Evolutionary conservation across 768 basidiomycete species (phyloP).

Genomic region (Hericium alpestre): DNA sequence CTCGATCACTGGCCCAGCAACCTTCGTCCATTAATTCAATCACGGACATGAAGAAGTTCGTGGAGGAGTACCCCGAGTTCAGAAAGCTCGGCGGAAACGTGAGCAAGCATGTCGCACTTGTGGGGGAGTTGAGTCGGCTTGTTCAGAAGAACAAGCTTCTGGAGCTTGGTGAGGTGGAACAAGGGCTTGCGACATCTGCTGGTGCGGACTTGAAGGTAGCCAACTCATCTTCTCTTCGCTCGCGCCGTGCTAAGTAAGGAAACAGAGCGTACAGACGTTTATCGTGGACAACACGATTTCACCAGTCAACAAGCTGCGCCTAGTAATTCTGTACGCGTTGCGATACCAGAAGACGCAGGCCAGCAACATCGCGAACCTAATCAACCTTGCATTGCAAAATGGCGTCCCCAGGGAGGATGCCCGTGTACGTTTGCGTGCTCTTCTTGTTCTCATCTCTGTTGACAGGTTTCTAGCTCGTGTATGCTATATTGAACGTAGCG

Average conservation of each 20-base stretch:
- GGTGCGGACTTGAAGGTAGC: conserved; percentile 80
- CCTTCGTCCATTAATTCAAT: conserved; percentile 87
- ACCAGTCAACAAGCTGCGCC: conserved; percentile 72
- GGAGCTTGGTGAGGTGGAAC: conserved; percentile 90
- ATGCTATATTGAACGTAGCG: conserved; percentile 84
- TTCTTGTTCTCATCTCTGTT: conserved; percentile 2
- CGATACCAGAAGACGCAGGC: conserved; percentile 88
- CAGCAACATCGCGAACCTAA: conserved; percentile 69
- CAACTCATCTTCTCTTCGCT: background rate
- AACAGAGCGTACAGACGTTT: conserved; percentile 72
- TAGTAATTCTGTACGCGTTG: conserved; percentile 87
- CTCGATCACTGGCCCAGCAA: conserved; percentile 63
- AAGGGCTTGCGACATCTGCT: conserved; percentile 87
- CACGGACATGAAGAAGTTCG: conserved; percentile 91
- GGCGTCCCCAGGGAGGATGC: conserved; percentile 73
- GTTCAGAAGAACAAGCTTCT: conserved; percentile 80
- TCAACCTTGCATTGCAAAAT: conserved; percentile 64
- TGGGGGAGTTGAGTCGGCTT: conserved; percentile 88
- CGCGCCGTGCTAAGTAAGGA: no score
- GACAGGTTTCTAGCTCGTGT: conserved; percentile 58
- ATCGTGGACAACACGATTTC: conserved; percentile 59
- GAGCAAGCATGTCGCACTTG: conserved; percentile 94
- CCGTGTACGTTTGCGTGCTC: conserved; percentile 30
- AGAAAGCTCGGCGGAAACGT: conserved; percentile 94
- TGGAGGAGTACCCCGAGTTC: conserved; percentile 98